Evolutionary conservation across 2,329 filamentous ascomycete species (phyloP).

Genomic region (Colletotrichum sojae): DNA sequence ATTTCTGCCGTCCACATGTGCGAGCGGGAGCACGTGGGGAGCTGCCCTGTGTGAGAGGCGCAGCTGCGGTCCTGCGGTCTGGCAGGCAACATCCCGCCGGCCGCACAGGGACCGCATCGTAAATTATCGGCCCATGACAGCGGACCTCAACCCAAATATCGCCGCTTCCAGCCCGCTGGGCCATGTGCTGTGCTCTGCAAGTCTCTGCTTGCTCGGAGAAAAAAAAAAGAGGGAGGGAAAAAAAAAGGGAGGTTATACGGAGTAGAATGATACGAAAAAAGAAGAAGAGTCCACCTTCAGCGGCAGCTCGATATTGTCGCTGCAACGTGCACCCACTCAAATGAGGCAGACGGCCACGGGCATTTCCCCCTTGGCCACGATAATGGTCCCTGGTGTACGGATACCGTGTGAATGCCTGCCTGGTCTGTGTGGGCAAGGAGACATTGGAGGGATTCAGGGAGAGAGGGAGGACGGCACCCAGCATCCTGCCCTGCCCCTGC

Average conservation of each 20-base stretch:
- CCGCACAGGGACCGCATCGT: neutral
- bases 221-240: neutral
- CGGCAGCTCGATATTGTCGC: neutral
- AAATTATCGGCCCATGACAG: neutral
- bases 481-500: too few species aligned
- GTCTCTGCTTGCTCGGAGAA: slow-evolving; percentile 6
- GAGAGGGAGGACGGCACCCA: too few species aligned
- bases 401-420: neutral
- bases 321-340: slow-evolving; percentile 5
- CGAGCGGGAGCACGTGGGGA: slow-evolving; percentile 33
- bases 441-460: too few species aligned
- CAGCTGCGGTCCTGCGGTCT: neutral
- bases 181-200: neutral
- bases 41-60: slow-evolving; percentile 34
- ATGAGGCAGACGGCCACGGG: slow-evolving; percentile 12
- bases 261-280: too few species aligned
- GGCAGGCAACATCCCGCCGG: neutral
- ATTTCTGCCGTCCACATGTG: slow-evolving; percentile 27
- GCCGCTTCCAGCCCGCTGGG: slow-evolving; percentile 28
- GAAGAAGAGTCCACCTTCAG: neutral
- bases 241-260: too few species aligned
- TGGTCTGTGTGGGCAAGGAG: too few species aligned
- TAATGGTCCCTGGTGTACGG: neutral
- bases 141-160: slow-evolving; percentile 6
- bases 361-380: slow-evolving; percentile 1